Base-by-base conservation (phyloP, 2,329 filamentous ascomycete genomes). In the Curvularia sp. region DNA sequence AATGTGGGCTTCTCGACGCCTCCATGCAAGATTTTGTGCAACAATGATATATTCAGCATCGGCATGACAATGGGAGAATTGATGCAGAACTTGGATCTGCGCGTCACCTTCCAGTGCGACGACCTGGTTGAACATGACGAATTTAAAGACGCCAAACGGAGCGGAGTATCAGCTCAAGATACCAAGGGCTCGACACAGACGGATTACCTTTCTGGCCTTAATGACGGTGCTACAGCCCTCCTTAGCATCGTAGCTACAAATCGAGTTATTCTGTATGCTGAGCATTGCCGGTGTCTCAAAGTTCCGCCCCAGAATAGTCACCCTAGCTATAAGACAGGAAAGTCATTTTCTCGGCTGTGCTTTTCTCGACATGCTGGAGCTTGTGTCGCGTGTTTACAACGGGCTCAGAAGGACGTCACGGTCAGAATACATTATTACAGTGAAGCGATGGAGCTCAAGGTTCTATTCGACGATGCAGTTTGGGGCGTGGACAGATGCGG, bases 21-120 rank as follows among this genome's bases (percentile, higher is more conserved):
- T 53, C 41, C 10, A 43, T 61, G 25, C 19, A 36, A n/a, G 51
- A 54, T 9, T 60, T 57, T 9, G 45, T 58, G 4, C 34, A 19
- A 12, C n/a, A 63, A 57, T 39, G 60, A 58, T 23, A 12, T 42
- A 4, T 63, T 60, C 38, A 39, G 54, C 12, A 48, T 60, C 3
- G 54, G 39, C 1, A 45, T 48, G 18, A 55, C 48, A 1, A 50
- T 63, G 19, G 47, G 51, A 39, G 54, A 60, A 25, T 9, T 57
- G 45, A 49, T 28, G 12, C 25, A 39, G 19, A 60, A 63, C 10
- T 8, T 58, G 45, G 54, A 63, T 28, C 32, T 63, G 45, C 39
- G 45, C 5, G 38, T 61, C 27, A 51, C 34, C 12, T 48, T 60
- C 23, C 45, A 56, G n/a, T 57, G 46, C 38, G 49, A 62, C 46